Percentiles rank a stretch among this genome's conserved stretches.
phyloP scores from a whole-genome alignment of 768 basidiomycete genomes.

The Sarcodon aspratus region DNA sequence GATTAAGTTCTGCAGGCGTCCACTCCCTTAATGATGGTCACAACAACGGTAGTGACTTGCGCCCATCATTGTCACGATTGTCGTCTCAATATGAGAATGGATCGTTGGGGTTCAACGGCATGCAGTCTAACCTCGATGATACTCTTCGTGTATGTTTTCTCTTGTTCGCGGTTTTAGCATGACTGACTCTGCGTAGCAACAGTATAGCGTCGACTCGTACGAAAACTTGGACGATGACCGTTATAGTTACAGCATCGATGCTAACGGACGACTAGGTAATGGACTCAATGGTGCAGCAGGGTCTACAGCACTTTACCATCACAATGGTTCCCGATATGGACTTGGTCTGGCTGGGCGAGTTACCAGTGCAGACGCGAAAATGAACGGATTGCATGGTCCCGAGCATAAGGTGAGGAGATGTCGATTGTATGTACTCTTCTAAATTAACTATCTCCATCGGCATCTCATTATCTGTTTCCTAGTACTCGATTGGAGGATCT shows the following conservation, averaged over 20 bases:
- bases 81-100: constrained; percentile 46
- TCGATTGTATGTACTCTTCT: constrained; percentile 52
- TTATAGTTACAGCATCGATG: constrained; percentile 51
- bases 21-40: constrained; percentile 49
- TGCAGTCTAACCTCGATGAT: constrained; percentile 43
- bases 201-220: constrained; percentile 51
- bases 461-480: background rate
- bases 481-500: constrained; percentile 93
- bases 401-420: constrained; percentile 92
- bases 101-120: constrained; percentile 41
- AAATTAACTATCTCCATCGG: constrained; percentile 4
- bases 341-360: constrained; percentile 47
- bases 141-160: constrained; percentile 31
- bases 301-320: constrained; percentile 72
- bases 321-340: constrained; percentile 69
- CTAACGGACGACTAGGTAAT: constrained; percentile 23
- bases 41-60: background rate
- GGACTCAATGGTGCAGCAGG: constrained; percentile 32
- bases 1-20: constrained; percentile 37
- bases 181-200: constrained; percentile 15
- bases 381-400: constrained; percentile 84
- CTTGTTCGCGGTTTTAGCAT: constrained; percentile 1
- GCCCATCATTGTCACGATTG: constrained; percentile 59
- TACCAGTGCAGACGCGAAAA: constrained; percentile 54
- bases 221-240: constrained; percentile 36